These are phyloP conservation scores for Stipa capillata DNA, from an alignment of 176 grass and related monocot species.

Conservation along the genomic window DNA sequence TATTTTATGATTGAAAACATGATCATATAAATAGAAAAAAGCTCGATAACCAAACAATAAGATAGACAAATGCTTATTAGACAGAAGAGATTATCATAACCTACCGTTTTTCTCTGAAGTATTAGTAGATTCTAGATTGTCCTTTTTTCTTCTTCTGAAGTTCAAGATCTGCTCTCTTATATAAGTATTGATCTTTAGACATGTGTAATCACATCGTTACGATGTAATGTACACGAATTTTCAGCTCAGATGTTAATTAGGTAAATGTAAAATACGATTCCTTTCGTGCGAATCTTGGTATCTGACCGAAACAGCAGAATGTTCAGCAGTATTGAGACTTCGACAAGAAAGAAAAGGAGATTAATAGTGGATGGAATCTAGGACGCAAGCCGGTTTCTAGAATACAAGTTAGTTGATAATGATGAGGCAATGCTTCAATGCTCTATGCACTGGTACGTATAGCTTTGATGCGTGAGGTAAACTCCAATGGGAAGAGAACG, in stretches of 20 bases:
- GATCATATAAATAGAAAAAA: too few relatives aligned
- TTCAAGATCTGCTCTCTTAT: background rate
- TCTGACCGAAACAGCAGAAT: constrained; percentile 4
- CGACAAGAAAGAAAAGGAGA: background rate
- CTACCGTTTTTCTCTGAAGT: too few relatives aligned
- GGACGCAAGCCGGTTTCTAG: background rate
- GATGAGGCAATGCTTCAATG: too few relatives aligned
- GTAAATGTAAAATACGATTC: background rate
- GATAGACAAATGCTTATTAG: too few relatives aligned
- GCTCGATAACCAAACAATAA: too few relatives aligned
- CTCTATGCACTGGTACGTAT: background rate
- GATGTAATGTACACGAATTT: background rate
- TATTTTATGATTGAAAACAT: too few relatives aligned
- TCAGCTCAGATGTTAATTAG: too few relatives aligned
- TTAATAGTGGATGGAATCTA: background rate
- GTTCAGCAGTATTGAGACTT: background rate
- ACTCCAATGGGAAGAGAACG: too few relatives aligned
- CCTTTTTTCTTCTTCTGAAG: too few relatives aligned
- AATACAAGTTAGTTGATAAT: background rate
- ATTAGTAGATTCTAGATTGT: too few relatives aligned
- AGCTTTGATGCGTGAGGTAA: background rate
- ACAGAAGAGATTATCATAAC: too few relatives aligned
- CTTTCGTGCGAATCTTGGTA: constrained; percentile 8
- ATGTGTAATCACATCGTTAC: background rate
- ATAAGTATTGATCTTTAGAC: background rate